phyloP scores from a whole-genome alignment of 1,139 yeast species.

The Hemisphaericaspora lyxosophila region DNA sequence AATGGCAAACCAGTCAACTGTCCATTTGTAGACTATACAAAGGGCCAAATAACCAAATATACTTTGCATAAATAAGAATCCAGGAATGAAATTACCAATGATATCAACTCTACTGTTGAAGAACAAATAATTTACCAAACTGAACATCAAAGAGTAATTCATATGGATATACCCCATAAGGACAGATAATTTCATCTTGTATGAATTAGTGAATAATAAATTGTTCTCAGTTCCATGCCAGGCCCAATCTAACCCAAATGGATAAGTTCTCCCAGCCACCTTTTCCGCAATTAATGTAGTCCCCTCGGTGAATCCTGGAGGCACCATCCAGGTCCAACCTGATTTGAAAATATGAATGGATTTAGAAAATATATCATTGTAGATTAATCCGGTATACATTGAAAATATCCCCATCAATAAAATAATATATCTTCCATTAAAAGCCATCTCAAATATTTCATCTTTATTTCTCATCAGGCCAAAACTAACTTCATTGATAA shows the following conservation, averaged over 20 bases:
- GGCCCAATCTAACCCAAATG: conserved; percentile 86
- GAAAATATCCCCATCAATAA: conserved; percentile 91
- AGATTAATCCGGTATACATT: conserved; percentile 88
- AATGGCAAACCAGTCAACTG: conserved; percentile 81
- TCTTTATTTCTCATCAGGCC: conserved; percentile 71
- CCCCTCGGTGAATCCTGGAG: conserved; percentile 57
- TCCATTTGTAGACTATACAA: conserved; percentile 91
- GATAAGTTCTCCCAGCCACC: conserved; percentile 59
- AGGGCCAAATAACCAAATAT: conserved; percentile 88
- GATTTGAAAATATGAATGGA: conserved; percentile 82
- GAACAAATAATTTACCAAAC: conserved; percentile 74
- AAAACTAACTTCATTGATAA: conserved; percentile 65
- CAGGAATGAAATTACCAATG: conserved; percentile 91
- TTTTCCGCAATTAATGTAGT: conserved; percentile 57
- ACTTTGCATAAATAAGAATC: conserved; percentile 90
- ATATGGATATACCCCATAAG: conserved; percentile 94
- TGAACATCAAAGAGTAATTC: conserved; percentile 86
- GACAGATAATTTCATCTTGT: conserved; percentile 93
- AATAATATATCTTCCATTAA: conserved; percentile 83
- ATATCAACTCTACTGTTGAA: conserved; percentile 81
- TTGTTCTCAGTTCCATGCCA: conserved; percentile 98
- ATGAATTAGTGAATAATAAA: conserved; percentile 85
- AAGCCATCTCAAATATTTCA: conserved; percentile 97
- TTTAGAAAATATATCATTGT: conserved; percentile 90
- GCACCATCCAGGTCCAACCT: conserved; percentile 84